A percentile compares a stretch with the other conserved stretches of the same genome.
Conservation (phyloP, 106 monocot genomes). For the Agapanthus africanus region DNA sequence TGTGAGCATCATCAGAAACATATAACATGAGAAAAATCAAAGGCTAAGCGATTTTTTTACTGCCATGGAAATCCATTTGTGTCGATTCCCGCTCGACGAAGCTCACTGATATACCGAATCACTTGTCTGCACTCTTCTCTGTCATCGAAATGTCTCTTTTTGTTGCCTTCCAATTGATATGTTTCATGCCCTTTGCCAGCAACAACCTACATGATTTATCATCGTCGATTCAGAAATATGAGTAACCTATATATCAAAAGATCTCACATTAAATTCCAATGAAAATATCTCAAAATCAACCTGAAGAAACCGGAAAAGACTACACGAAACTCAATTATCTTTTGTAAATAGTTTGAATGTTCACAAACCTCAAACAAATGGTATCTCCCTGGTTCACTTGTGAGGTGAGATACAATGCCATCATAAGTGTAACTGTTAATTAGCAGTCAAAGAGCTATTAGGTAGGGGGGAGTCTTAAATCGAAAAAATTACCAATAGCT, state of each 20-base stretch:
- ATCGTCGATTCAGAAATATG: background rate
- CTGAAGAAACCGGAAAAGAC: background rate
- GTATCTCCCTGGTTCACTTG: too few species aligned
- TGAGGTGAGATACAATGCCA: too few species aligned
- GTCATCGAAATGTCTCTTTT: slow-evolving; percentile 47
- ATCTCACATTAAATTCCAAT: too few species aligned
- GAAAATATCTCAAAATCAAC: background rate
- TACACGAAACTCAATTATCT: background rate
- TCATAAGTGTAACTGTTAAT: too few species aligned
- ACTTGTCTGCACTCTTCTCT: slow-evolving; percentile 60
- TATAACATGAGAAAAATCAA: too few species aligned
- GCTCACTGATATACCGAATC: slow-evolving; percentile 28
- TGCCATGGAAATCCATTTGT: slow-evolving; percentile 40
- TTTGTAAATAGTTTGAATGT: background rate
- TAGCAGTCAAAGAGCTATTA: too few species aligned
- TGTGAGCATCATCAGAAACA: too few species aligned
- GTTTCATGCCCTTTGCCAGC: too few species aligned
- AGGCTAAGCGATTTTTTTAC: too few species aligned
- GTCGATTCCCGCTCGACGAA: slow-evolving; percentile 47
- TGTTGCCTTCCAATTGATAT: slow-evolving; percentile 53
- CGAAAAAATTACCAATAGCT: too few species aligned
- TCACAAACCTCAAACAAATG: background rate
- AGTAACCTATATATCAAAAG: background rate
- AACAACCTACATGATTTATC: slow-evolving; percentile 29
- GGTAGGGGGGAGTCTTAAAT: too few species aligned